Conservation (phyloP, 1,284 basidiomycete species). For the Athelia psychrophila region DNA sequence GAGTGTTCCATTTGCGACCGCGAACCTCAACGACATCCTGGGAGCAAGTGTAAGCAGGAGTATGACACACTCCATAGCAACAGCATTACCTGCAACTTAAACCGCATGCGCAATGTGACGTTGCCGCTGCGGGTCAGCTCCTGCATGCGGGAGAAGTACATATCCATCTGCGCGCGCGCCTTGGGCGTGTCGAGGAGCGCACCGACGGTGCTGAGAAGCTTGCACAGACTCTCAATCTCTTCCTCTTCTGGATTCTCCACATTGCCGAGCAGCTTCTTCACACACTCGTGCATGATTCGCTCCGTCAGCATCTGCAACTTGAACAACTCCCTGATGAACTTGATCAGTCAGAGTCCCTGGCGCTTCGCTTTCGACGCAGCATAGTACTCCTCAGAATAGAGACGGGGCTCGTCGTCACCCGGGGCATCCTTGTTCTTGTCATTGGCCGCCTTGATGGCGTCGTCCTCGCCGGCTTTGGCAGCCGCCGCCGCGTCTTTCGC, state of each 20-base stretch:
- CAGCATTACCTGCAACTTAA: slow-evolving; percentile 85
- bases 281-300: slow-evolving; percentile 95
- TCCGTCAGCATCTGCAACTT: slow-evolving; percentile 95
- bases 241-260: slow-evolving; percentile 96
- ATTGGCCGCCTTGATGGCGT: slow-evolving; percentile 59
- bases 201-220: slow-evolving; percentile 89
- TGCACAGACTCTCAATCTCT: slow-evolving; percentile 95
- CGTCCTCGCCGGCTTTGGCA: slow-evolving; percentile 57
- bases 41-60: slow-evolving; percentile 6
- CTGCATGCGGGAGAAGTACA: slow-evolving; percentile 91
- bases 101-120: slow-evolving; percentile 86
- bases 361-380: slow-evolving; percentile 92
- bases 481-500: slow-evolving; percentile 70
- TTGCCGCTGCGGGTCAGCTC: slow-evolving; percentile 73
- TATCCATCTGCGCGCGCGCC: slow-evolving; percentile 83
- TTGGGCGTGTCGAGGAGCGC: slow-evolving; percentile 76
- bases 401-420: slow-evolving; percentile 50
- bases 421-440: slow-evolving; percentile 34
- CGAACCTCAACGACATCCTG: slow-evolving; percentile 91
- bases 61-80: slow-evolving; percentile 2
- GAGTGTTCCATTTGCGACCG: slow-evolving; percentile 76
- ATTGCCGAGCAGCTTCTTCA: slow-evolving; percentile 91
- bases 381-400: slow-evolving; percentile 97
- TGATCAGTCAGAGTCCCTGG: slow-evolving; percentile 93
- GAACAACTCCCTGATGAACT: slow-evolving; percentile 98